Base-by-base conservation (phyloP, 495 filamentous ascomycete species). In the Aspergillus affinis region DNA sequence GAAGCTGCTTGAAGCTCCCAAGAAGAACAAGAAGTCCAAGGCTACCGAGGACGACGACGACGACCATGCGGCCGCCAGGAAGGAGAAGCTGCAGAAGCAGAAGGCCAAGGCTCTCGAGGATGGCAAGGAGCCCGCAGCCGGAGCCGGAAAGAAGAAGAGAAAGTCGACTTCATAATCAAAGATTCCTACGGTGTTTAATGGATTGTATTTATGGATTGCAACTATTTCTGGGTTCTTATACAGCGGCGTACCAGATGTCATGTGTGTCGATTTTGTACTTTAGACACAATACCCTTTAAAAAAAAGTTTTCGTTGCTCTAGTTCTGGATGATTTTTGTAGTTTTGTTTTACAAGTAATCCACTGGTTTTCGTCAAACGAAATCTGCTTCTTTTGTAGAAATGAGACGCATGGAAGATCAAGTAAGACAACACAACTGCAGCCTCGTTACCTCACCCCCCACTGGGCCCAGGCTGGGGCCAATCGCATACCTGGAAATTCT, bases 51-150 rank as follows among this genome's bases (percentile, higher is more conserved):
- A 79, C 63, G 75, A 82, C 62, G 73, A 78, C 68, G 75, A 83
- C 65, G 73, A 78, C n/a, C n/a, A n/a, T 69, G 69, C 73, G 55
- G 78, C 78, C 5, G 84, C 85, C 57, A 79, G 82, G 67, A 85
- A 87, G 70, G 83, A 84, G 60, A 84, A 80, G 70, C 76, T 82
- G n/a, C 72, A 76, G 65, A 69, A 81, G 71, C 81, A 80, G 63
- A 84, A 83, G 72, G 75, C 73, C 41, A 66, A 77, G 70, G 77
- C 78, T 30, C 64, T 78, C 55, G 75, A 73, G 36, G 78, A 78
- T 49, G 73, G 74, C 36, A 67, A 72, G 54, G 57, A 55, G 5
- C n/a, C 60, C 21, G 57, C 54, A 12, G 21, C 71, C 19, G 65
- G 64, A 60, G 58, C 61, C 21, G 66, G 61, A 6, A 78, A 77